Evolutionary conservation across 177 flowering plant species (phyloP).

Genomic region (Vitis hybrid): DNA sequence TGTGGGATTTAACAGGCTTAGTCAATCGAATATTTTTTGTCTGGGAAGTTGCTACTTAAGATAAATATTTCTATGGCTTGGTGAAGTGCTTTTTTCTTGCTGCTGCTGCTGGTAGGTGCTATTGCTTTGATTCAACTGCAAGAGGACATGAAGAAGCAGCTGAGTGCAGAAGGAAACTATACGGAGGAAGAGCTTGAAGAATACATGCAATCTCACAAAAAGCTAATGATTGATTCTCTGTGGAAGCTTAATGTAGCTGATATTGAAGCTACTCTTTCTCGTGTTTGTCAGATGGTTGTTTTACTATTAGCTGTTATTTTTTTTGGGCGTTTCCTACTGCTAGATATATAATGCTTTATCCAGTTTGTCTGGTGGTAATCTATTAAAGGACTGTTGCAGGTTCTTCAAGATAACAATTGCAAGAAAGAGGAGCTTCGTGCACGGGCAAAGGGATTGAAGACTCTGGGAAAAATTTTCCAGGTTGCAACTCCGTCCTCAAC

Average conservation of each 20-base stretch:
- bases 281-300: slow-evolving; percentile 92
- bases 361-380: slow-evolving; percentile 13
- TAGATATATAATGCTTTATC: not conserved
- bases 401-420: slow-evolving; percentile 79
- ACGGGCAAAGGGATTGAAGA: slow-evolving; percentile 93
- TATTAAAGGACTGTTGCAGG: slow-evolving; percentile 40
- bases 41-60: too few species aligned
- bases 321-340: not conserved
- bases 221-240: slow-evolving; percentile 88
- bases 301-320: slow-evolving; percentile 2
- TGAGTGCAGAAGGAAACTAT: slow-evolving; percentile 85
- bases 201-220: slow-evolving; percentile 82
- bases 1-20: not conserved
- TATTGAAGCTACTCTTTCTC: slow-evolving; percentile 94
- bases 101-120: slow-evolving; percentile 59
- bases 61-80: not conserved
- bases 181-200: slow-evolving; percentile 93
- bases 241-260: slow-evolving; percentile 99
- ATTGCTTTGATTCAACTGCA: slow-evolving; percentile 91
- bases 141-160: slow-evolving; percentile 93
- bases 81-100: slow-evolving; percentile 3
- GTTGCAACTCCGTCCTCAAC: slow-evolving; percentile 23
- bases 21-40: not conserved
- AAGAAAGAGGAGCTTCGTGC: slow-evolving; percentile 90
- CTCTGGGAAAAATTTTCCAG: slow-evolving; percentile 94